A percentile compares a stretch with the other conserved stretches of the same genome.
Evolutionary conservation across 495 filamentous ascomycete species (phyloP).

Genomic region (Trichoderma gamsii): DNA sequence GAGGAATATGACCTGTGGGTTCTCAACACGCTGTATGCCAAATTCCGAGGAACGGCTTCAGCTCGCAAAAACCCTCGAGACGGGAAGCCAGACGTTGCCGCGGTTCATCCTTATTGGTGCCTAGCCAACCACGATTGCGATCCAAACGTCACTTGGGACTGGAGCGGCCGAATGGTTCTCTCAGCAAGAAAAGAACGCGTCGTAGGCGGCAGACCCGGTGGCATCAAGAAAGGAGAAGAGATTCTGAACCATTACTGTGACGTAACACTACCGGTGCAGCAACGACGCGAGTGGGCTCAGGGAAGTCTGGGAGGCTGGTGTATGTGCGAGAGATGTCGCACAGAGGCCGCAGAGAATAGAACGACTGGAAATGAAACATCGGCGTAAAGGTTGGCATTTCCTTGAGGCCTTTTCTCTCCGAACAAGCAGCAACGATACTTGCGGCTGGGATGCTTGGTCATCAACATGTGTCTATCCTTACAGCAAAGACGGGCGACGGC

Average conservation of each 20-base stretch:
- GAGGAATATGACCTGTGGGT: constrained; percentile 79
- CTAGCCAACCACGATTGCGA: constrained; percentile 89
- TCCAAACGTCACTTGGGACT: constrained; percentile 92
- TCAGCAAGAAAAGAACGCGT: constrained; percentile 39
- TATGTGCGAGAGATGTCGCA: constrained; percentile 69
- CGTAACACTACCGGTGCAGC: constrained; percentile 64
- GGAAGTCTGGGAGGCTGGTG: constrained; percentile 82
- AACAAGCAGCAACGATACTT: neutral
- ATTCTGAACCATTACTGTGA: constrained; percentile 94
- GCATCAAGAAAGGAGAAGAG: constrained; percentile 72
- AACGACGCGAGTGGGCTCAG: constrained; percentile 80
- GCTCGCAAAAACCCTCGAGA: constrained; percentile 67
- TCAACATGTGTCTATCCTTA: neutral
- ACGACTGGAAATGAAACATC: neutral
- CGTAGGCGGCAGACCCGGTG: constrained; percentile 35
- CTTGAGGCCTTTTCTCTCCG: too few relatives aligned
- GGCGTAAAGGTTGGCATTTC: neutral
- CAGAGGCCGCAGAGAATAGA: constrained; percentile 34
- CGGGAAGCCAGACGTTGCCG: constrained; percentile 71
- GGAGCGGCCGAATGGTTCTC: constrained; percentile 78
- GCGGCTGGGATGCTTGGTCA: neutral
- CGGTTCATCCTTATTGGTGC: constrained; percentile 52
- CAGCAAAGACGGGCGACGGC: neutral
- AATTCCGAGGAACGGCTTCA: constrained; percentile 88
- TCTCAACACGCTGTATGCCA: constrained; percentile 84